phyloP scores from a whole-genome alignment of 345 rosid species.

The Eutrema heterophyllum region DNA sequence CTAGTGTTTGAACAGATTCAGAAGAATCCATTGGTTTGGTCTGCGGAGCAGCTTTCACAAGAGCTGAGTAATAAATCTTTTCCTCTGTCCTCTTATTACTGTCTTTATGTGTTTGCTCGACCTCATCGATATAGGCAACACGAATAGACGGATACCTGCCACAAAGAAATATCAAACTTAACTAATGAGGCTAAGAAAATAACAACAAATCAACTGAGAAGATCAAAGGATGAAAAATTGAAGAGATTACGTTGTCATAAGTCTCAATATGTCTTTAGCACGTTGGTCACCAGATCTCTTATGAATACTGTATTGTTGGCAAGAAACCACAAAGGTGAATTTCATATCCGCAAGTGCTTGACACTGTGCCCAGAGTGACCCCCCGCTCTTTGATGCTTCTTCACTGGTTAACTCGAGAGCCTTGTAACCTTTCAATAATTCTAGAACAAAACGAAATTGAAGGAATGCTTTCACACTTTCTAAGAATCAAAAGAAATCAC shows the following conservation, averaged over 20 bases:
- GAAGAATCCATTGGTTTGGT: slow-evolving; percentile 60
- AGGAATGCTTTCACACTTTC: slow-evolving; percentile 2
- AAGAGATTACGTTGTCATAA: slow-evolving; percentile 58
- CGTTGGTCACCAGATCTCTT: slow-evolving; percentile 66
- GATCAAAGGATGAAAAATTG: slow-evolving; percentile 4
- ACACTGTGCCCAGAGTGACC: slow-evolving; percentile 64
- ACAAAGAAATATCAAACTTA: slow-evolving; percentile 4
- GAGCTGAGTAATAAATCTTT: slow-evolving; percentile 65
- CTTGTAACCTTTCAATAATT: slow-evolving; percentile 64
- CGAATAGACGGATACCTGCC: slow-evolving; percentile 67
- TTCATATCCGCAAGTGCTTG: slow-evolving; percentile 83
- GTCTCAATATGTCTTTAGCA: slow-evolving; percentile 67
- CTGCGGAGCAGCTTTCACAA: slow-evolving; percentile 62
- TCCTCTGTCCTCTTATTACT: slow-evolving; percentile 47
- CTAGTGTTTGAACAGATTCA: slow-evolving; percentile 62
- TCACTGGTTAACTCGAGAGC: slow-evolving; percentile 58
- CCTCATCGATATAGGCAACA: slow-evolving; percentile 75
- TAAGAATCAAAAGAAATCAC: not conserved
- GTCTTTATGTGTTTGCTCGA: slow-evolving; percentile 59
- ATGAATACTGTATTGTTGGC: slow-evolving; percentile 71
- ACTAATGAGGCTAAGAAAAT: not conserved
- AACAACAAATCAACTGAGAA: slow-evolving; percentile 3
- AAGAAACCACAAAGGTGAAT: slow-evolving; percentile 76
- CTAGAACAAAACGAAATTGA: slow-evolving; percentile 27
- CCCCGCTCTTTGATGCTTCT: slow-evolving; percentile 51